Evolutionary conservation across 2,329 filamentous ascomycete genomes (phyloP).

Genomic region (Scedosporium apiospermum): DNA sequence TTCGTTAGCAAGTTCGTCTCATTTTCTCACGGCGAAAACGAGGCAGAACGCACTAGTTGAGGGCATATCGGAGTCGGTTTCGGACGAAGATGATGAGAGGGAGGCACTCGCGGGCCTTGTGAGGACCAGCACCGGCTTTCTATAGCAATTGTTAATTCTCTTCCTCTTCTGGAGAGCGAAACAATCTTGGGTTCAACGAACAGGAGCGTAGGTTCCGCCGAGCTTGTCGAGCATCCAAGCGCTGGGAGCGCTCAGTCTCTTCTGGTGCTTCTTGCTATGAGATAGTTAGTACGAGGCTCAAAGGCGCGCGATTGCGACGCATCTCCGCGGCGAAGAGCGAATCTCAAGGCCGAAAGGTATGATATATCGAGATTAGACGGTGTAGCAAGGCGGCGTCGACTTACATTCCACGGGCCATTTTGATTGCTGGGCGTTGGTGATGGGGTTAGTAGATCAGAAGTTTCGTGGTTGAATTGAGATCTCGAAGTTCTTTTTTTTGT

Average conservation of each 20-base stretch:
- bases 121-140: conserved; percentile 65
- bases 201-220: conserved; percentile 75
- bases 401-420: conserved; percentile 58
- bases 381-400: conserved; percentile 17
- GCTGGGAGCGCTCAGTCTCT: conserved; percentile 97
- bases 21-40: neutral
- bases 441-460: conserved; percentile 11
- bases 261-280: conserved; percentile 95
- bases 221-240: conserved; percentile 99
- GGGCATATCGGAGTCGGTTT: conserved; percentile 95
- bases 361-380: neutral
- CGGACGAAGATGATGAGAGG: conserved; percentile 98
- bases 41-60: conserved; percentile 54
- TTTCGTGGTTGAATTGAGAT: neutral
- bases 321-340: neutral
- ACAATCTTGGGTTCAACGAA: conserved; percentile 13
- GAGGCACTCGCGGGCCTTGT: conserved; percentile 99
- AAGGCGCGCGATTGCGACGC: neutral
- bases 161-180: neutral
- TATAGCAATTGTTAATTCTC: neutral
- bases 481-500: conserved; percentile 6
- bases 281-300: conserved; percentile 19
- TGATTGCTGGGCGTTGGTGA: conserved; percentile 32
- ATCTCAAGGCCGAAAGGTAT: neutral
- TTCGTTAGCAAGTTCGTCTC: neutral